Evolutionary conservation across 2,329 filamentous ascomycete genomes (phyloP), one percentile per base, ranked within the genome.

Genomic region (Aspergillus sp.): DNA sequence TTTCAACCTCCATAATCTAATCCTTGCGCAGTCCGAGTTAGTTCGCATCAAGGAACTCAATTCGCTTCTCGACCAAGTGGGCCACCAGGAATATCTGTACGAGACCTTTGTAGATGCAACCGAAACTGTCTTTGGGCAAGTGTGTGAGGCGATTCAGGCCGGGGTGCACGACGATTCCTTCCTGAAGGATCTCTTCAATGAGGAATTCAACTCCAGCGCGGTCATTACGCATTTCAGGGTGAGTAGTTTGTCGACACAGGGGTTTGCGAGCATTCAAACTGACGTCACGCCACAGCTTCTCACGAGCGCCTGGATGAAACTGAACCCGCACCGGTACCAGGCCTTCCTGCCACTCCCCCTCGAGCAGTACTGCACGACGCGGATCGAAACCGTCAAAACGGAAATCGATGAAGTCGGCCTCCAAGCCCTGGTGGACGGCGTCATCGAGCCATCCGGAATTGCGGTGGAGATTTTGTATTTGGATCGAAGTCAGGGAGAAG

Each of bases 401-500:
- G 93, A 97, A 74, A 96, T 97, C 57, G 94, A 99, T 62, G 86
- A 97, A 63, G 77, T 96, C n/a, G 89, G 90, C 41, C 80, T 97
- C 57, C 84, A 84, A 54, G 84, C 90, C 2, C 78, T 97, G 46
- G 83, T 88, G 56, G 86, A 93, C 58, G 82, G 91, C 21, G 80
- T 97, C 3, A 83, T 97, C 57, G 87, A 89, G 65, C 89, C 88
- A 6, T 86, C 87, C 46, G 85, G 86, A 14, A 84, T 97, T 58
- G 85, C 87, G 4, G 82, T 97, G 17, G 91, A 97, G 67, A 89
- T 97, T 57, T 85, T 91, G 49, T 97, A 97, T 68, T 83, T 99
- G 7, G 94, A 97, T 68, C 85, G 91, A 62, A 96, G 89, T 64
- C 79, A 85, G 43, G 92, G 91, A 16, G 80, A 82, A 44, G 81